Conservation (phyloP, 2,329 filamentous ascomycete species). For the Aspergillus persii region DNA sequence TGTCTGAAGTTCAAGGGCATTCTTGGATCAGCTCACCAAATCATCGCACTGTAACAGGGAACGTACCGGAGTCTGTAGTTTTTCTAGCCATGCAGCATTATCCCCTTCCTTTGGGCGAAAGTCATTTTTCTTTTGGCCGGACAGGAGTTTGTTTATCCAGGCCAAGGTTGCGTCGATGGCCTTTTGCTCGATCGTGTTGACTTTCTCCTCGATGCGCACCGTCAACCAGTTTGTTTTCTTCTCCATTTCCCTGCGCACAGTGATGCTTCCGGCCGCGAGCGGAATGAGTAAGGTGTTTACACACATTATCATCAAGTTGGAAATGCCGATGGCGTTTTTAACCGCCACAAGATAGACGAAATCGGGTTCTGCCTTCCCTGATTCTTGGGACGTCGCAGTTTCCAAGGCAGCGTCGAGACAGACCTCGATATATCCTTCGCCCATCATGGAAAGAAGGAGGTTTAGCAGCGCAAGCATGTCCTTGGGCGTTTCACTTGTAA, state of each 20-base stretch:
- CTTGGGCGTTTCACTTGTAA: slow-evolving; percentile 84
- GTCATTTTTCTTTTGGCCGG: slow-evolving; percentile 80
- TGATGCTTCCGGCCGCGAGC: slow-evolving; percentile 84
- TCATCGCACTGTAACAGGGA: neutral
- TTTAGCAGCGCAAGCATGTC: slow-evolving; percentile 84
- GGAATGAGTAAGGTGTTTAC: slow-evolving; percentile 87
- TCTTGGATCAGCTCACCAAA: neutral
- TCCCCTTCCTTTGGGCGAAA: slow-evolving; percentile 84
- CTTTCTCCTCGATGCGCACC: slow-evolving; percentile 79
- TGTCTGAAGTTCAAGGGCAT: slow-evolving; percentile 47
- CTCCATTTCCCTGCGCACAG: slow-evolving; percentile 84
- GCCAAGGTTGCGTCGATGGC: slow-evolving; percentile 71
- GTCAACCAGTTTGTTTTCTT: slow-evolving; percentile 73
- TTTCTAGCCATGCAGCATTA: slow-evolving; percentile 58
- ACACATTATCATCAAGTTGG: slow-evolving; percentile 90
- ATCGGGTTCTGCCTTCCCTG: slow-evolving; percentile 79
- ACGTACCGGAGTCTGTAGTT: slow-evolving; percentile 69
- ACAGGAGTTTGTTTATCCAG: slow-evolving; percentile 71
- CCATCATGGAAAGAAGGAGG: slow-evolving; percentile 82
- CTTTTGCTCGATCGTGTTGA: slow-evolving; percentile 67
- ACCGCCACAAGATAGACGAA: slow-evolving; percentile 77
- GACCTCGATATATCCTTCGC: slow-evolving; percentile 72
- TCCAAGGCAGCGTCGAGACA: slow-evolving; percentile 70
- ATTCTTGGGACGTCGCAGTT: slow-evolving; percentile 72
- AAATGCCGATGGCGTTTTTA: slow-evolving; percentile 79